These are phyloP conservation scores for Gnetum montanum DNA, from an alignment of 75 land plant species.

Conservation along the genomic window DNA sequence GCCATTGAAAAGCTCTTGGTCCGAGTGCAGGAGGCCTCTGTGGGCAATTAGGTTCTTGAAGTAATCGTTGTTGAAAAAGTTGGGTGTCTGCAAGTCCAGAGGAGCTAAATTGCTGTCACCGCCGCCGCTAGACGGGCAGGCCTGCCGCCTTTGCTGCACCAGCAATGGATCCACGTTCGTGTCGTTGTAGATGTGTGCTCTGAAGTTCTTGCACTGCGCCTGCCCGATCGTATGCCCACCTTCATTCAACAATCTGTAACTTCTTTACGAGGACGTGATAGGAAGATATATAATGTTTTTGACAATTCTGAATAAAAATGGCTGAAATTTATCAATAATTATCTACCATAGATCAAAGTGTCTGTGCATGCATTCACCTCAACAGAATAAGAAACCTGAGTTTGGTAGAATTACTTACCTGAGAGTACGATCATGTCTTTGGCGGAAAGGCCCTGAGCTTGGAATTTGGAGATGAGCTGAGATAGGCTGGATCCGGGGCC, in stretches of 20 bases:
- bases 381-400: too few relatives aligned
- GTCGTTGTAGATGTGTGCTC: constrained; percentile 29
- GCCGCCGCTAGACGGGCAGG: constrained; percentile 20
- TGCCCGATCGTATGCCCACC: constrained; percentile 43
- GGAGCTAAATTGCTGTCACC: constrained; percentile 15
- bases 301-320: neutral
- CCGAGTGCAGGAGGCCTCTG: constrained; percentile 36
- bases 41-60: constrained; percentile 14
- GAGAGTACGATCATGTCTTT: constrained; percentile 62
- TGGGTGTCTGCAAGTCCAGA: constrained; percentile 27
- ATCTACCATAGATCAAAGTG: neutral
- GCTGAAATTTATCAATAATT: neutral
- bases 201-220: constrained; percentile 26
- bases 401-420: constrained; percentile 9
- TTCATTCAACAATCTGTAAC: too few relatives aligned
- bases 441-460: constrained; percentile 26
- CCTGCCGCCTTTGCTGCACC: neutral
- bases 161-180: constrained; percentile 16
- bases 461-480: constrained; percentile 33
- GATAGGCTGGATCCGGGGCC: constrained; percentile 37
- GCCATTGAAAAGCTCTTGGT: constrained; percentile 28
- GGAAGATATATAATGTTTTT: too few relatives aligned
- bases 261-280: too few relatives aligned
- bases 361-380: neutral
- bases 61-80: constrained; percentile 31